phyloP scores from a whole-genome alignment of 2,329 filamentous ascomycete genomes.

The Didymella exigua region DNA sequence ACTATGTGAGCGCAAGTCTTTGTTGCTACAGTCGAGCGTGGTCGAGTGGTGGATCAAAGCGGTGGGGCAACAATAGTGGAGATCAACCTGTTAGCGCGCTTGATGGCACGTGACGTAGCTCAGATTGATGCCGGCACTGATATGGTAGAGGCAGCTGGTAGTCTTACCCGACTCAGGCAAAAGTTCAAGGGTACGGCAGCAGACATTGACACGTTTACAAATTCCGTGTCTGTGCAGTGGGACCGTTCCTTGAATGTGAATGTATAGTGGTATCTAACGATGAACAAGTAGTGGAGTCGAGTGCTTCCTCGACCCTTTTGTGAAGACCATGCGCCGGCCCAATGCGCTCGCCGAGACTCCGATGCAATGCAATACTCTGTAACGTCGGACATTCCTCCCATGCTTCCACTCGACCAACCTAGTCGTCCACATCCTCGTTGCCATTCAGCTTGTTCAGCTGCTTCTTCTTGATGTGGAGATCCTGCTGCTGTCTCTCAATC shows the following conservation, averaged over 20 bases:
- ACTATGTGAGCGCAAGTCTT: constrained; percentile 16
- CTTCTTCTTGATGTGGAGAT: constrained; percentile 62
- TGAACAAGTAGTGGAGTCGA: background rate
- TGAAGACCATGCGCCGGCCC: constrained; percentile 3
- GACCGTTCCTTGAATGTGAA: background rate
- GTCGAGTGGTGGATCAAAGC: background rate
- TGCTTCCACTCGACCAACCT: background rate
- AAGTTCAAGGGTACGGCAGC: background rate
- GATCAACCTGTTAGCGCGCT: background rate
- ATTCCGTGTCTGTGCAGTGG: background rate
- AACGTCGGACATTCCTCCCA: background rate
- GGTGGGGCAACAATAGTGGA: constrained; percentile 4
- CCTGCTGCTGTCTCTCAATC: constrained; percentile 53
- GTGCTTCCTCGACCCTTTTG: background rate
- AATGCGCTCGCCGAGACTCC: constrained; percentile 9
- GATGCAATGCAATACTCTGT: constrained; percentile 3
- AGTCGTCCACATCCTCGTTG: constrained; percentile 24
- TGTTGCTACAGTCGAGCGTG: constrained; percentile 5
- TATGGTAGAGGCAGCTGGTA: background rate
- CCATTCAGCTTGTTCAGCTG: constrained; percentile 45
- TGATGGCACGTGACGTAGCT: background rate
- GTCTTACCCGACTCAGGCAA: background rate
- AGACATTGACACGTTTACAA: background rate
- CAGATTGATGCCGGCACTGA: background rate
- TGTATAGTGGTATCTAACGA: constrained; percentile 10